Conservation (phyloP, 139 green algal species). For the Chlamydomonas schloesseri region DNA sequence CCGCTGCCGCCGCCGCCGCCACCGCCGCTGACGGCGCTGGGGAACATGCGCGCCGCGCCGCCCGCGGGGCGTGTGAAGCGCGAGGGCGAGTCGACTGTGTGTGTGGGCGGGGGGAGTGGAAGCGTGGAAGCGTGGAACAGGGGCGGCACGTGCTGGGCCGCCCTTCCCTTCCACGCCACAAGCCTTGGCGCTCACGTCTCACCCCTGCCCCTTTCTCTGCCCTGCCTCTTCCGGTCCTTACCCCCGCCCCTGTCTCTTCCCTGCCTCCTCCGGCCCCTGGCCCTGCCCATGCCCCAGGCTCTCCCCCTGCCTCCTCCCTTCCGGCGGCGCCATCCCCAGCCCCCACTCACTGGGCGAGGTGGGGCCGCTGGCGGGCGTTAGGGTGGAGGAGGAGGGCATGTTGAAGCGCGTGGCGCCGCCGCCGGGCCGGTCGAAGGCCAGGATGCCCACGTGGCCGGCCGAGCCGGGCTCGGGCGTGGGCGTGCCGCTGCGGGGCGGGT, state of each 20-base stretch:
- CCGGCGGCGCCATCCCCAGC: too few relatives aligned
- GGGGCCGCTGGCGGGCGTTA: slow-evolving; percentile 1
- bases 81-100: slow-evolving; percentile 23
- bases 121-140: not conserved
- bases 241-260: too few relatives aligned
- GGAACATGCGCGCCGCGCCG: slow-evolving; percentile 29
- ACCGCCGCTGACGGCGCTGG: not conserved
- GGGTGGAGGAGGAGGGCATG: not conserved
- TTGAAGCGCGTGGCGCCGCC: slow-evolving; percentile 41
- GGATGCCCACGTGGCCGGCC: not conserved
- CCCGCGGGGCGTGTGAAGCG: slow-evolving; percentile 26
- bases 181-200: too few relatives aligned
- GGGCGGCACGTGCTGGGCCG: not conserved
- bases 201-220: too few relatives aligned
- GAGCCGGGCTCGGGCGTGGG: not conserved
- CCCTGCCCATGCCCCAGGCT: too few relatives aligned
- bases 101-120: not conserved
- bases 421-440: slow-evolving; percentile 22
- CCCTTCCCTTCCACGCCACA: not conserved
- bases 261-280: too few relatives aligned
- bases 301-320: too few relatives aligned
- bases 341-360: not conserved
- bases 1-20: not conserved
- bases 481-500: slow-evolving; percentile 17
- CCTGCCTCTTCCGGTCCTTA: too few relatives aligned